Conservation (phyloP, 2,329 filamentous ascomycete genomes). For the Neonectria hederae region DNA sequence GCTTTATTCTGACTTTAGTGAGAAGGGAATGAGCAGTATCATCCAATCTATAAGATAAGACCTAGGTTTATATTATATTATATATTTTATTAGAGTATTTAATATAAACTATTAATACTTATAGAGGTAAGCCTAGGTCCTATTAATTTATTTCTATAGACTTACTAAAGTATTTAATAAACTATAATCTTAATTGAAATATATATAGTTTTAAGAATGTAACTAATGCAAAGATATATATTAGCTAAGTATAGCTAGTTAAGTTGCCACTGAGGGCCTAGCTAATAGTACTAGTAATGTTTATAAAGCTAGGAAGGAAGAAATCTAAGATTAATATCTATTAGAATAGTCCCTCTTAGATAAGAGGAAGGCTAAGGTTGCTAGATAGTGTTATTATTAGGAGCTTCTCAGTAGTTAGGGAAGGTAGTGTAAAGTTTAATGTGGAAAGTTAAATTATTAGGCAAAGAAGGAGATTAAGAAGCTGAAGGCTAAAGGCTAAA, state of each 20-base stretch:
- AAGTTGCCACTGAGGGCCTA: constrained; percentile 18
- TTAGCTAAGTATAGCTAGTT: constrained; percentile 18
- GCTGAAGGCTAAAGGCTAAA: neutral
- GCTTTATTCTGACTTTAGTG: neutral
- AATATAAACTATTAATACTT: constrained; percentile 6
- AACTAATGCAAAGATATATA: constrained; percentile 23
- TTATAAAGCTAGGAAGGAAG: constrained; percentile 22
- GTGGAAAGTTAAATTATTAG: neutral
- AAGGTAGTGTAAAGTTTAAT: neutral
- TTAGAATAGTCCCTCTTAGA: constrained; percentile 17
- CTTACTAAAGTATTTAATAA: constrained; percentile 22
- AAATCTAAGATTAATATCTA: constrained; percentile 18
- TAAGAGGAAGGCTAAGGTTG: constrained; percentile 21
- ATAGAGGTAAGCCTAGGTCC: neutral
- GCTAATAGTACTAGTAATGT: constrained; percentile 14
- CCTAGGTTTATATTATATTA: neutral
- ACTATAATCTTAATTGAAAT: constrained; percentile 13
- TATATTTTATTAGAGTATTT: neutral
- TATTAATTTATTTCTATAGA: neutral
- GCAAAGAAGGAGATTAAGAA: neutral
- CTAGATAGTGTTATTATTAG: constrained; percentile 12
- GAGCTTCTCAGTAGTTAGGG: neutral
- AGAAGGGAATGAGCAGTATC: constrained; percentile 1
- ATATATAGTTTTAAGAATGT: constrained; percentile 20
- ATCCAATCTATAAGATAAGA: neutral